Conservation (phyloP, 1,284 basidiomycete species). For the Irpex sp. region DNA sequence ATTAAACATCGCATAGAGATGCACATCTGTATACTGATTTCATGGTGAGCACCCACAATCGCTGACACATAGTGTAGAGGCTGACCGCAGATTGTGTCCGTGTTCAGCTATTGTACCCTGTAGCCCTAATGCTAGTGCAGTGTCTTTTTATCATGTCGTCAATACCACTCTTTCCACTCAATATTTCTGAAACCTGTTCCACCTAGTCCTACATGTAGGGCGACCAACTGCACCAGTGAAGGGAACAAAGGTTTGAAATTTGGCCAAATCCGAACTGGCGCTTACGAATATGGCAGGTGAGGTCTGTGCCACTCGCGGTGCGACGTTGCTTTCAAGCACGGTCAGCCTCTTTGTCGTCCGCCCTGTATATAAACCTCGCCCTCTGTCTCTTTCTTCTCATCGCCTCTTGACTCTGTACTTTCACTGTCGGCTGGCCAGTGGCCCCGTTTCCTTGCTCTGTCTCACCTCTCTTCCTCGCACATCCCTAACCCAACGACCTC, state of each 20-base stretch:
- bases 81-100: not conserved
- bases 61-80: not conserved
- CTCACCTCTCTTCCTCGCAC: not conserved
- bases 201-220: not conserved
- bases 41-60: not conserved
- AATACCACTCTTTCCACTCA: not conserved
- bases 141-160: not conserved
- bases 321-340: not conserved
- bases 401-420: not conserved
- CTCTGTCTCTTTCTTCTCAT: not conserved
- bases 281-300: not conserved
- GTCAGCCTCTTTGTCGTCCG: not conserved
- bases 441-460: not conserved
- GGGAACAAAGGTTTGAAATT: not conserved
- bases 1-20: conserved; percentile 2
- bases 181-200: not conserved
- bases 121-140: not conserved
- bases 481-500: not conserved
- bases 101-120: not conserved
- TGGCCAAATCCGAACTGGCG: not conserved
- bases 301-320: not conserved
- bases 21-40: not conserved
- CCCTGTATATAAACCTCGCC: not conserved
- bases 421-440: not conserved
- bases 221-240: not conserved